Evolutionary conservation across 225 moss, liverwort and hornwort genomes (phyloP), one percentile per base, ranked within the genome.

Genomic region (Sphagnum contortum): DNA sequence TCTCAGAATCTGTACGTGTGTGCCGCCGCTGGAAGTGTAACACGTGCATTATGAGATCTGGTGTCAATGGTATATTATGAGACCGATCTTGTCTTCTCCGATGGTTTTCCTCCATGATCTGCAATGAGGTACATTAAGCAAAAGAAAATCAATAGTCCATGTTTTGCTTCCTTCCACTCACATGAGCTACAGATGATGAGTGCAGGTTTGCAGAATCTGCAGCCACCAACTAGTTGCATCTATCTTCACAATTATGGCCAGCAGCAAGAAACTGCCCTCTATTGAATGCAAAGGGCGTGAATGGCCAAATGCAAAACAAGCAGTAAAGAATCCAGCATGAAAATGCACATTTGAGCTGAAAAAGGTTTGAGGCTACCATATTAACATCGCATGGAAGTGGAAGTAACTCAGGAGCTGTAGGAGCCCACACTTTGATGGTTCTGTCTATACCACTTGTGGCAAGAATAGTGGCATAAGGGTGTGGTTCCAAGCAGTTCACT

Each of bases 401-500:
- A 12, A 71, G 73, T 0, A 87, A 76, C 13, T 69, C 60, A 11
- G 88, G 81, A 13, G 92, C 80, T 1, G 79, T 83, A 8, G 92
- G 92, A 56, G 84, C 72, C 92, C 92, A 96, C n/a, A 96, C 71
- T 83, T 96, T 96, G 48, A 96, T 76, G 55, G 79, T 81, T 2
- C 77, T 65, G 12, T 92, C 92, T 68, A 96, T 77, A 4, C 96
- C 96, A 70, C 92, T 96, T 5, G 90, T 92, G 47, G 96, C 96
- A 65, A 96, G 75, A 12, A 90, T 45, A 5, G 90, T 90, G 54
- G 85, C 76, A 67, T 66, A 77, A 10, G 92, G 92, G 70, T 96
- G 96, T 59, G 92, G 88, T 73, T 96, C 96, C 2, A 96, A 70
- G 57, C 96, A 96, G 56, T 92, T 96, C 64, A 96, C 96, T 12